These are phyloP conservation scores for Zasmidium cellare DNA, from an alignment of 2,329 filamentous ascomycete species.

Conservation along the genomic window DNA sequence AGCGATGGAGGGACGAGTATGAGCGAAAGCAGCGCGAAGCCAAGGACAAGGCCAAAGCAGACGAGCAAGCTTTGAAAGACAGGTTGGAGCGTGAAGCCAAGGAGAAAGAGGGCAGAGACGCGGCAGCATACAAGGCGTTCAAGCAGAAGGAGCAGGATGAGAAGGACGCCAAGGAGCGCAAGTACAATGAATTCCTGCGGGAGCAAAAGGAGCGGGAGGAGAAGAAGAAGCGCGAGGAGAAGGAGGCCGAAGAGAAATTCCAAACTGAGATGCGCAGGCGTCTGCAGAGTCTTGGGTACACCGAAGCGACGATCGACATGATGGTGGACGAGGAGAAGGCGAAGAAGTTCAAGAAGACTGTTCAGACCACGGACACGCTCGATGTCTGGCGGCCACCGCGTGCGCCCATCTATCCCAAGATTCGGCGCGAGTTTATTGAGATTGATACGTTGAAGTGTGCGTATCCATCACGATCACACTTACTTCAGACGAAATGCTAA, in stretches of 20 bases:
- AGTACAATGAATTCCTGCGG: constrained; percentile 56
- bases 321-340: constrained; percentile 50
- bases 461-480: no score
- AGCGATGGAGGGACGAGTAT: constrained; percentile 41
- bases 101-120: constrained; percentile 38
- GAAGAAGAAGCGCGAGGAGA: constrained; percentile 30
- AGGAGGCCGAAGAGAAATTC: constrained; percentile 40
- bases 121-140: constrained; percentile 27
- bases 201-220: constrained; percentile 66
- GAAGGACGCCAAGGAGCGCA: constrained; percentile 44
- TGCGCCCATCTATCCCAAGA: constrained; percentile 48
- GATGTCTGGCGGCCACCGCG: constrained; percentile 13
- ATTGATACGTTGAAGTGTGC: constrained; percentile 43
- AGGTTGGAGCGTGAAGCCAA: constrained; percentile 40
- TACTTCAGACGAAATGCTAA: no score
- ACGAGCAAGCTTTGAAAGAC: constrained; percentile 42
- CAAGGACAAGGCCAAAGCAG: constrained; percentile 38
- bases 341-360: constrained; percentile 34
- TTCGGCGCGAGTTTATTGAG: constrained; percentile 47
- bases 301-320: constrained; percentile 49
- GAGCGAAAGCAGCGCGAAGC: constrained; percentile 40
- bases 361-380: constrained; percentile 20
- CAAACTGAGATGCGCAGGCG: constrained; percentile 48
- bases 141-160: constrained; percentile 34
- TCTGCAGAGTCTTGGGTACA: constrained; percentile 46